Conservation (phyloP, 2,329 filamentous ascomycete species). For the Nigrospora oryzae region DNA sequence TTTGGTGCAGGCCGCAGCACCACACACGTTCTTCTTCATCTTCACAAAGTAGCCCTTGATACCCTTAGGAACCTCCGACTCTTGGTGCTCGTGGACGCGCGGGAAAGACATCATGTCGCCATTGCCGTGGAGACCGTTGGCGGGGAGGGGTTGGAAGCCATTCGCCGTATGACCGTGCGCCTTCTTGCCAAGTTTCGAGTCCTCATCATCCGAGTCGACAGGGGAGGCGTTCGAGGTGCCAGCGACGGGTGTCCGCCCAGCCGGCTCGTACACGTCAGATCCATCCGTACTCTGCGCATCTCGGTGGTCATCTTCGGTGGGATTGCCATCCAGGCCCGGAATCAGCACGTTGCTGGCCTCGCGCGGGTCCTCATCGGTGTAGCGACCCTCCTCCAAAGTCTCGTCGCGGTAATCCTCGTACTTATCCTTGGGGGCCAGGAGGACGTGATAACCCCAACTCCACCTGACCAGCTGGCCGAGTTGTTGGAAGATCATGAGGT, state of each 20-base stretch:
- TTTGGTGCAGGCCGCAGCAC: slow-evolving; percentile 15
- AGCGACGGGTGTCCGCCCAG: slow-evolving; percentile 45
- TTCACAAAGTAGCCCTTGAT: slow-evolving; percentile 31
- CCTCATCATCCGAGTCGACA: slow-evolving; percentile 39
- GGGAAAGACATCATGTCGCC: slow-evolving; percentile 58
- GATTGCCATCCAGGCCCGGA: slow-evolving; percentile 31
- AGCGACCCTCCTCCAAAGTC: slow-evolving; percentile 49
- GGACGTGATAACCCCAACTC: slow-evolving; percentile 96
- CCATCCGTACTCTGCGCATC: slow-evolving; percentile 28
- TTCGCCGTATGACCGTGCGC: slow-evolving; percentile 3
- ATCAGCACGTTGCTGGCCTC: slow-evolving; percentile 32
- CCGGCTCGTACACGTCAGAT: slow-evolving; percentile 43
- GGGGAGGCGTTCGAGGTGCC: slow-evolving; percentile 41
- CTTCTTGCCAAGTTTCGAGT: slow-evolving; percentile 24
- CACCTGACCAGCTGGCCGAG: slow-evolving; percentile 90
- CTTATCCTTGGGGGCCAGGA: slow-evolving; percentile 76
- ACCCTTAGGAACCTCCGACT: slow-evolving; percentile 30
- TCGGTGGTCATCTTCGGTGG: slow-evolving; percentile 20
- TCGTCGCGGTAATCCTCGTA: slow-evolving; percentile 57
- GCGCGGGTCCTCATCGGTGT: slow-evolving; percentile 36
- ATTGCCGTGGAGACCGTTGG: slow-evolving; percentile 18
- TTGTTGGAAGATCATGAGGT: slow-evolving; percentile 95
- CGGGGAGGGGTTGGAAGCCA: slow-evolving; percentile 6
- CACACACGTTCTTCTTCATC: slow-evolving; percentile 22
- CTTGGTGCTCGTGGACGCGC: slow-evolving; percentile 36